phyloP scores from a whole-genome alignment of 345 rosid genomes.

The Murraya koenigii region DNA sequence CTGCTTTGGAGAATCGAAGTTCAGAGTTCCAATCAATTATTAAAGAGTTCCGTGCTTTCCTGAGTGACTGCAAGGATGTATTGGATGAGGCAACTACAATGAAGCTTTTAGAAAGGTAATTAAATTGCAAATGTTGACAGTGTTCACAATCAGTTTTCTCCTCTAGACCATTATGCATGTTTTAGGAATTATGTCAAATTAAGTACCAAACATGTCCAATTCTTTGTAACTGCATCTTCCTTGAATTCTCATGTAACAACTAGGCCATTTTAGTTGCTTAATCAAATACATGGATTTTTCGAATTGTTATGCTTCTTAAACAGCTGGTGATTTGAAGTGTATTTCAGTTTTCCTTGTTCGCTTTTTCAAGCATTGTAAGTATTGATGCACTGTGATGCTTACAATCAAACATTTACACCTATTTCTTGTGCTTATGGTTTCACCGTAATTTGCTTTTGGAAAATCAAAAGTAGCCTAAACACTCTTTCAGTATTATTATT shows the following conservation, averaged over 20 bases:
- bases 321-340: not conserved
- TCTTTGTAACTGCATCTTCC: not conserved
- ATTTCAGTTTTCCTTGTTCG: not conserved
- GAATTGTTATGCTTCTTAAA: not conserved
- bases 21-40: constrained; percentile 82
- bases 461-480: not conserved
- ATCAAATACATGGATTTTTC: not conserved
- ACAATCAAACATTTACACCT: not conserved
- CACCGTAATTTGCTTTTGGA: not conserved
- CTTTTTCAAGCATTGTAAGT: not conserved
- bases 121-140: not conserved
- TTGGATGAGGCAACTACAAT: constrained; percentile 98
- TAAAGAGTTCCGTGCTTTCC: constrained; percentile 91
- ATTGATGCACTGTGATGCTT: constrained; percentile 3
- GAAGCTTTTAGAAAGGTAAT: constrained; percentile 93
- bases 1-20: constrained; percentile 71
- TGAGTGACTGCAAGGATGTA: constrained; percentile 91
- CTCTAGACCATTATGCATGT: not conserved
- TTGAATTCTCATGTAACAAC: constrained; percentile 3
- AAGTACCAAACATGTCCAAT: not conserved
- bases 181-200: not conserved
- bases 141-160: constrained; percentile 3
- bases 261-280: not conserved
- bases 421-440: not conserved
- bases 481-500: not conserved